These are phyloP conservation scores for Beauveria caledonica DNA, from an alignment of 2,329 filamentous ascomycete genomes.

Conservation along the genomic window DNA sequence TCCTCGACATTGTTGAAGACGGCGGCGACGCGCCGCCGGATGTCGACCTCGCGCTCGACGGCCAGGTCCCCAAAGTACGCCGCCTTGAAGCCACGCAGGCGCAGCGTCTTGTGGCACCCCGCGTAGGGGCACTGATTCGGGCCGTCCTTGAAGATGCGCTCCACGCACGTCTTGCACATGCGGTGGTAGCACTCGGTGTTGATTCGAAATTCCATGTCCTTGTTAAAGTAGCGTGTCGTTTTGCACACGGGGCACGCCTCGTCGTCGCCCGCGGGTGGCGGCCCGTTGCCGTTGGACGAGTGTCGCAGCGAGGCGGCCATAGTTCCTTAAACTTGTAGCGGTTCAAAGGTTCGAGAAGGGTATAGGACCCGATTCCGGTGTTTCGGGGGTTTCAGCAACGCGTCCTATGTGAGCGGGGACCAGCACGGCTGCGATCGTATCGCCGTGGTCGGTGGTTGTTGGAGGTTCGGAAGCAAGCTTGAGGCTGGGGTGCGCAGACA, in stretches of 20 bases:
- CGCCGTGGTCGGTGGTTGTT: not conserved
- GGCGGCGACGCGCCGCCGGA: slow-evolving; percentile 66
- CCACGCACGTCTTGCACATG: slow-evolving; percentile 95
- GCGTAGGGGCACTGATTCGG: slow-evolving; percentile 89
- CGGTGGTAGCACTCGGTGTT: slow-evolving; percentile 99
- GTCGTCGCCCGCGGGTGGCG: slow-evolving; percentile 21
- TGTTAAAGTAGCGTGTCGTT: slow-evolving; percentile 90
- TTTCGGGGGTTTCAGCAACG: not conserved
- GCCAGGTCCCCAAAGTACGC: slow-evolving; percentile 85
- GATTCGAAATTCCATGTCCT: slow-evolving; percentile 88
- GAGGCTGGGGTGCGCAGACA: not conserved
- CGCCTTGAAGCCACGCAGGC: slow-evolving; percentile 73
- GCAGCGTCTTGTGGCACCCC: slow-evolving; percentile 77
- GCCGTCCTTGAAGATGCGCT: slow-evolving; percentile 85
- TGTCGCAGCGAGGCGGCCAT: slow-evolving; percentile 12
- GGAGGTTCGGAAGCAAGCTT: not conserved
- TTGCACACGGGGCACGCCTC: slow-evolving; percentile 98
- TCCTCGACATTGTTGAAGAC: slow-evolving; percentile 86
- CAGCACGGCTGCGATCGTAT: not conserved
- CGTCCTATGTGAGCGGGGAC: not conserved
- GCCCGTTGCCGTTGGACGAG: not conserved
- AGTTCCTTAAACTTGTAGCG: not conserved
- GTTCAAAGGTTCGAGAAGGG: not conserved
- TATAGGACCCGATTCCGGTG: too few species aligned
- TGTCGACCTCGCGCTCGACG: slow-evolving; percentile 90